Base-by-base conservation (phyloP, 169 alveolate species). In the Theileria annulata region DNA sequence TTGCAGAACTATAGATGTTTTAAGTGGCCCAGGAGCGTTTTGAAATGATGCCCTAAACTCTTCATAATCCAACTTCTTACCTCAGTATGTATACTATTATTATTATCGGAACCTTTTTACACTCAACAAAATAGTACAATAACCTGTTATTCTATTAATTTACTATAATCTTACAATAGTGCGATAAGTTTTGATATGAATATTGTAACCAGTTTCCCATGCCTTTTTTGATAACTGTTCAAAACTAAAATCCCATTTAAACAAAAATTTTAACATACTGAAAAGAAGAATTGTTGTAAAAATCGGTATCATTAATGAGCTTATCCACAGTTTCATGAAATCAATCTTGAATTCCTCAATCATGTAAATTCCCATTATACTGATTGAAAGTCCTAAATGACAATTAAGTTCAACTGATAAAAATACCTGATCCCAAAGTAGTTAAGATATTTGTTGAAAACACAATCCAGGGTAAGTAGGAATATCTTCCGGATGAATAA, bases 401-500 rank as follows among this genome's bases (percentile, higher is more conserved):
- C 47, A 12, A 35, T 21, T 9, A 30, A 19, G 66, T 12, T 67
- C 12, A 10, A 9, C 25, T 12, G 17, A 17, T 28, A 33, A 48
- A 69, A n/a, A 71, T 62, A 19, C 88, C 88, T 23, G 88, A 79
- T 0, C 88, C 88, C 31, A 80, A 54, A 8, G 77, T 76, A 4
- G 84, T 63, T 31, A 80, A 30, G 3, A 60, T 33, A 72, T 80
- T 80, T 47, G 30, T 68, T 25, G 68, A 49, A 66, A 80, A 63
- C n/a, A 80, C 75, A 63, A 71, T 64, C 54, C 70, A 74, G 8
- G 88, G 88, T 6, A 80, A 59, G 17, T 56, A 28, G 33, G 49
- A 19, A 42, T 80, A 59, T n/a, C 77, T 27, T 69, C 49, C 49
- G 4, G 25, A 23, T 19, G 63, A 27, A 69, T 69, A 69, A 58